phyloP scores from a whole-genome alignment of 164 flowering plant species.

The Brasenia schreberi region DNA sequence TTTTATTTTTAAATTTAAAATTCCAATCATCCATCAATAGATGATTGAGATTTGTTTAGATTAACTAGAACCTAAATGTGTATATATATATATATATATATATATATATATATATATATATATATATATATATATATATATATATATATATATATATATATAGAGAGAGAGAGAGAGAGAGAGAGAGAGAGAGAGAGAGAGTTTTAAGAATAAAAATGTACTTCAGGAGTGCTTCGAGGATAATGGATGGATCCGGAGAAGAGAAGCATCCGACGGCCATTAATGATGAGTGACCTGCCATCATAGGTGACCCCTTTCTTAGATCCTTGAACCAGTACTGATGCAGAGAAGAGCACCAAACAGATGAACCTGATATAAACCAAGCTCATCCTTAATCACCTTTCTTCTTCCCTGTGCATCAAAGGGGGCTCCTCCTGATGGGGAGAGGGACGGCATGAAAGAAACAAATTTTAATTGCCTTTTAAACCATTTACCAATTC shows the following conservation, averaged over 20 bases:
- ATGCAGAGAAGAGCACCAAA: background rate
- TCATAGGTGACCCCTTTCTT: slow-evolving; percentile 7
- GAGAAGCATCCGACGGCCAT: slow-evolving; percentile 11
- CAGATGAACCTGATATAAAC: background rate
- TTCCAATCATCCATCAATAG: too few relatives aligned
- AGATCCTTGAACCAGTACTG: background rate
- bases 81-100: too few relatives aligned
- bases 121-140: too few relatives aligned
- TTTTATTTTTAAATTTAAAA: too few relatives aligned
- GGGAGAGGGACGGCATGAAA: background rate
- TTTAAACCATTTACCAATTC: background rate
- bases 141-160: too few relatives aligned
- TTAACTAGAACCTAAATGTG: too few relatives aligned
- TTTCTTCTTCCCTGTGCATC: background rate
- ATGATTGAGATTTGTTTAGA: too few relatives aligned
- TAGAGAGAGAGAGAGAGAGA: too few relatives aligned
- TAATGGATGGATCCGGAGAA: slow-evolving; percentile 15
- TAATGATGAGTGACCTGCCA: slow-evolving; percentile 7
- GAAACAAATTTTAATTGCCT: background rate
- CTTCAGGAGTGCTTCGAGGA: slow-evolving; percentile 8
- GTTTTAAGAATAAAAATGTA: background rate
- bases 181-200: too few relatives aligned
- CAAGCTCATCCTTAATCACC: background rate
- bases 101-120: too few relatives aligned
- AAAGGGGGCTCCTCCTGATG: background rate